These are phyloP conservation scores for Ophiostoma sp. DNA, from an alignment of 2,329 filamentous ascomycete species.

Conservation along the genomic window DNA sequence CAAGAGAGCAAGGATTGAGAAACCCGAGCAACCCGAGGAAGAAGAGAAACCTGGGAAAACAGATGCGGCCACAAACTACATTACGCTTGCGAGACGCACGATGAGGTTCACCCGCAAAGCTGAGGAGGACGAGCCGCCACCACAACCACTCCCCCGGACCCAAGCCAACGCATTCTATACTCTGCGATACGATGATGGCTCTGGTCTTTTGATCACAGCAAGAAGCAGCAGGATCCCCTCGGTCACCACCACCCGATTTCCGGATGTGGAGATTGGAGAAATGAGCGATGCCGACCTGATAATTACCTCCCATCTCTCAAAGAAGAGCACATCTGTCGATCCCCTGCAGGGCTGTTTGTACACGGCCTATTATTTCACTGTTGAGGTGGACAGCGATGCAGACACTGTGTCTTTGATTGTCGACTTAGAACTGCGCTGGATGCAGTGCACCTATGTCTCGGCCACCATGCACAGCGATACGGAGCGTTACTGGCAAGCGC, in stretches of 20 bases:
- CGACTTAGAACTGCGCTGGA: conserved; percentile 37
- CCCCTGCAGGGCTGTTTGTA: conserved; percentile 23
- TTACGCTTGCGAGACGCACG: conserved; percentile 28
- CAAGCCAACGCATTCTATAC: neutral
- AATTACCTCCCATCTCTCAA: conserved; percentile 8
- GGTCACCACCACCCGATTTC: neutral
- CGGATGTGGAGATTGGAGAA: neutral
- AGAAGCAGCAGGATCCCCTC: neutral
- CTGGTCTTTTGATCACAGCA: conserved; percentile 10
- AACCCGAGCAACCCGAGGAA: neutral
- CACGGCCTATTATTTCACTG: conserved; percentile 23
- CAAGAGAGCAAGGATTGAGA: conserved; percentile 27
- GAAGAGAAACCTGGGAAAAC: neutral
- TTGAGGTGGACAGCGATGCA: neutral
- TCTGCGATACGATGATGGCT: neutral
- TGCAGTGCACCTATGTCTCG: conserved; percentile 31
- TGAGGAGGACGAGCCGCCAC: neutral
- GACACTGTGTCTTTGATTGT: conserved; percentile 26
- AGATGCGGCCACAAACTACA: conserved; percentile 13
- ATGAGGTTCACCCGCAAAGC: conserved; percentile 12
- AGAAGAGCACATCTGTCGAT: neutral
- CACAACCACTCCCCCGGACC: neutral
- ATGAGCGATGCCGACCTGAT: neutral
- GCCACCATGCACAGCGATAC: conserved; percentile 11
- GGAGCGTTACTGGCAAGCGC: neutral